These are phyloP conservation scores for Helotiales sp. DNA, from an alignment of 2,329 filamentous ascomycete genomes.

Conservation along the genomic window DNA sequence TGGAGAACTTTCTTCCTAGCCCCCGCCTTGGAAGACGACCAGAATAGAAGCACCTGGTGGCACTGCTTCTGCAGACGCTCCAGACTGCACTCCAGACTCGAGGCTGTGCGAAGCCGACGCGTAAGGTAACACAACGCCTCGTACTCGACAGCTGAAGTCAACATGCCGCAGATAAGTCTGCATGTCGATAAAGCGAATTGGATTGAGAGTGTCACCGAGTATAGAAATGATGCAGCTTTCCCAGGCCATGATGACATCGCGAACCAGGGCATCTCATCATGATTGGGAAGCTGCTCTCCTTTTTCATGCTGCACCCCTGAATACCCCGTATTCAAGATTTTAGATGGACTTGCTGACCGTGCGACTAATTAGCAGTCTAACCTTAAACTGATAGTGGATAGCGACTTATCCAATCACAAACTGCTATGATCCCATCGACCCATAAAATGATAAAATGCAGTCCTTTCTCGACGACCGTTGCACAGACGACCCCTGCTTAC, in stretches of 20 bases:
- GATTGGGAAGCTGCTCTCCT: background rate
- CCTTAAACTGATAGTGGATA: background rate
- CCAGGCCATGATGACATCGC: background rate
- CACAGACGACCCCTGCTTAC: constrained; percentile 12
- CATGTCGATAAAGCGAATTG: background rate
- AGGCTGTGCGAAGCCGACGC: background rate
- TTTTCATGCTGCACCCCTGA: constrained; percentile 3
- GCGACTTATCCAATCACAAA: background rate
- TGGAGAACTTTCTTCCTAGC: background rate
- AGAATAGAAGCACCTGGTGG: background rate
- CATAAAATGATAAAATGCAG: background rate
- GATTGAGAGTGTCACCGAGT: background rate
- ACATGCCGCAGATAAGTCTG: background rate
- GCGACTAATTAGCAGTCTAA: background rate
- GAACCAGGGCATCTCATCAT: background rate
- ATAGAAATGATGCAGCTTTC: background rate
- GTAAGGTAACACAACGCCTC: constrained; percentile 3
- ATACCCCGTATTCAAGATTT: constrained; percentile 4
- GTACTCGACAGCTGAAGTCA: background rate
- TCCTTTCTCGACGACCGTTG: background rate
- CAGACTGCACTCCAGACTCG: constrained; percentile 6
- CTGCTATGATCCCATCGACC: background rate
- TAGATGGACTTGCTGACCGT: background rate
- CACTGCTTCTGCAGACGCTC: background rate
- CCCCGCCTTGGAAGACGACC: background rate